These are phyloP conservation scores for Fusarium citri DNA, from an alignment of 2,329 filamentous ascomycete genomes.

Conservation along the genomic window DNA sequence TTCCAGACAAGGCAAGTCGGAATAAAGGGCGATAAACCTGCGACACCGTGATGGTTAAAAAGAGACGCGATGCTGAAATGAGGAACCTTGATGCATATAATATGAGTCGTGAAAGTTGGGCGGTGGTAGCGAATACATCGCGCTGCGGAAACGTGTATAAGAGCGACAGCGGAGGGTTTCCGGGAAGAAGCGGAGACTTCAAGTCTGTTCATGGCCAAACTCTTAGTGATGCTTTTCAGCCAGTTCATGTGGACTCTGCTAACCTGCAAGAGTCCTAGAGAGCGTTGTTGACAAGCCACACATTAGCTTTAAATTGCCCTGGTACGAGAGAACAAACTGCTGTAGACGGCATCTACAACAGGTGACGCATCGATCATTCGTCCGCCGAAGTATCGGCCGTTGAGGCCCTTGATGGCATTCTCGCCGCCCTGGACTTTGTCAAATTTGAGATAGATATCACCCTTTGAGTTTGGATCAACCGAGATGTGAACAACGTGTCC, in stretches of 20 bases:
- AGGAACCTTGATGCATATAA: conserved; percentile 39
- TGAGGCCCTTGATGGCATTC: conserved; percentile 97
- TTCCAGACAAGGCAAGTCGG: conserved; percentile 29
- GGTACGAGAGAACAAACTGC: conserved; percentile 90
- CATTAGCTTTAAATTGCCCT: conserved; percentile 80
- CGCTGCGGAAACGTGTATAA: conserved; percentile 7
- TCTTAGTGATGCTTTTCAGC: conserved; percentile 46
- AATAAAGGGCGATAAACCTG: conserved; percentile 38
- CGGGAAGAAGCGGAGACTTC: conserved; percentile 41
- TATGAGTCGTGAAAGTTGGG: conserved; percentile 26
- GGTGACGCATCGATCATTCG: conserved; percentile 93
- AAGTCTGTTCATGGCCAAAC: conserved; percentile 46
- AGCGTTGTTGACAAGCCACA: conserved; percentile 56
- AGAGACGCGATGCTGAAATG: conserved; percentile 27
- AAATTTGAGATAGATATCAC: conserved; percentile 99
- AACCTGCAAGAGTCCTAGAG: conserved; percentile 63
- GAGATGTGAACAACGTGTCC: conserved; percentile 97
- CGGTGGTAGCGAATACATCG: conserved; percentile 11
- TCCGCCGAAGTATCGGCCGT: conserved; percentile 95
- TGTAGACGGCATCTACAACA: conserved; percentile 98
- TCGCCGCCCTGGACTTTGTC: conserved; percentile 94
- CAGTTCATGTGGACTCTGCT: conserved; percentile 47
- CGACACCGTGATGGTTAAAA: conserved; percentile 47
- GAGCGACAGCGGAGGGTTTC: conserved; percentile 20
- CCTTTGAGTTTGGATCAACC: conserved; percentile 90